Base-by-base conservation (phyloP, 345 rosid genomes). In the Angophora floribunda region DNA sequence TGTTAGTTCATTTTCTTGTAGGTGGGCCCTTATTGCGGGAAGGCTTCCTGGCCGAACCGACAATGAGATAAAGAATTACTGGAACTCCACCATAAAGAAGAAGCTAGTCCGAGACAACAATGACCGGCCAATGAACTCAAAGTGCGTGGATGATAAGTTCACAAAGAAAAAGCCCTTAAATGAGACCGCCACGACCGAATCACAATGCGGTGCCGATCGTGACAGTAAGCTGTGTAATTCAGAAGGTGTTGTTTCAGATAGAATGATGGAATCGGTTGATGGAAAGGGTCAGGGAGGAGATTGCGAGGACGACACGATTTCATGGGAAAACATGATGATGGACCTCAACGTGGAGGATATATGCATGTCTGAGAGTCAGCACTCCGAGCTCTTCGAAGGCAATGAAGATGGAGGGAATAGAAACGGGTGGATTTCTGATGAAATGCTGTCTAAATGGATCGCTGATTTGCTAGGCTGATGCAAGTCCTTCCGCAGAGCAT, bases 41-140 rank as follows among this genome's bases (percentile, higher is more conserved):
- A 63, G 90, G 87, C 87, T 88, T 13, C 89, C 90, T 13, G 88
- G 90, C 47, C 85, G 90, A 32, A 89, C 90, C 28, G 90, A 89
- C 49, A 89, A 89, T 32, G 90, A 89, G 85, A 87, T 89, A 13
- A 89, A 89, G 87, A 87, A 89, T 59, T 87, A 89, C 51, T 89
- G 90, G 90, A 89, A 85, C 41, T n/a, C 87, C 10, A 75, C 41
- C 85, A 30, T 88, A 24, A 49, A 53, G n/a, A 88, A 88, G 87
- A 88, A 85, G 79, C 1, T 88, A 7, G 32, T 63, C 36, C 70
- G n/a, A n/a, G 70, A 63, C 14, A 63, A n/a, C 70, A 32, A 15
- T 13, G 16, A 63, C 70, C 70, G 32, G 4, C 70, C 36, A 63
- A 28, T 28, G 32, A n/a, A 63, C 36, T 63, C 70, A 63, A 63